Base-by-base conservation (phyloP, 148 eudicot genomes). In the Spergularia marina region DNA sequence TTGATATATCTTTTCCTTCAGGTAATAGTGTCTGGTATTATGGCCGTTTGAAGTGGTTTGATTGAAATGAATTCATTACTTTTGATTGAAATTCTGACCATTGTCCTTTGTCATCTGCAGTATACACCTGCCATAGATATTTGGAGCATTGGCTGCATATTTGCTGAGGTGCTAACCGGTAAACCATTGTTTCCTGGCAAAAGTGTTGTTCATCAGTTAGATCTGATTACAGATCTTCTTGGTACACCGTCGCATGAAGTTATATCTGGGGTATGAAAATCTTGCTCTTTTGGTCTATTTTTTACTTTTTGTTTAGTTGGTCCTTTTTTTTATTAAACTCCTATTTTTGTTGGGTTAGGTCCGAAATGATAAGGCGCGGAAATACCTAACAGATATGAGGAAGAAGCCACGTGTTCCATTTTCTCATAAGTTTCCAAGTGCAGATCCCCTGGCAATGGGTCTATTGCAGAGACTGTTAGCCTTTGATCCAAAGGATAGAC, bases 91-190 rank as follows among this genome's bases (percentile, higher is more conserved):
- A 30, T 8, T 73, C 79, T 81, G 63, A 78, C 70, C 58, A 17
- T 57, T 71, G 60, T 13, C 21, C 30, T 52, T 57, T 74, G 62
- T 62, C 14, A 66, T 51, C 74, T 91, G 90, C 91, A 94, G 98
- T 94, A 94, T 82, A 91, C 97, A 23, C 93, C 95, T 9, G 98
- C 98, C 39, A 90, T 94, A 79, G 98, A 94, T 85, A 82, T 94
- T 76, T 94, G 98, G 98, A 87, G 98, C 81, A 84, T 91, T 65
- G 98, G 98, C 68, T 94, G 98, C 87, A 94, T 94, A 65, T 94
- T 91, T 82, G 98, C 93, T 1, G 97, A 91, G 84, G 95, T 94
- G 17, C 76, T 94, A 77, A 86, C 87, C 0, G 97, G 98, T 57
- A 89, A 86, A 83, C 98, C 97, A 71, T 79, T 94, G 71, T 94